Evolutionary conservation across 179 eudicot genomes (phyloP).

Genomic region (Kewa caespitosa): DNA sequence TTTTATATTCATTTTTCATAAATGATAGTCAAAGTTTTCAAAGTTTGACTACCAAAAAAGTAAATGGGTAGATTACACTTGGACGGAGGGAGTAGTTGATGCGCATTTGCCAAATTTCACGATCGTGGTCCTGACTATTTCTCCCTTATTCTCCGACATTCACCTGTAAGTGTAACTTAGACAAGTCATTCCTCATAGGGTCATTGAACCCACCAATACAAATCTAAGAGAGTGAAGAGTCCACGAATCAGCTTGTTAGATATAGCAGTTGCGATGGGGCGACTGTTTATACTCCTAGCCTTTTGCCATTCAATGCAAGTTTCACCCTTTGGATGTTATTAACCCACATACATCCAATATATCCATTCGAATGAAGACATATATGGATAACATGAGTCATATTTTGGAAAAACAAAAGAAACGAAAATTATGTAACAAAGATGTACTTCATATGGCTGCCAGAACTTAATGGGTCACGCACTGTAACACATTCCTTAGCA

Average conservation of each 20-base stretch:
- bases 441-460: constrained; percentile 2
- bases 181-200: neutral
- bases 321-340: neutral
- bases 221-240: constrained; percentile 6
- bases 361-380: neutral
- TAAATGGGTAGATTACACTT: no score
- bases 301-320: constrained; percentile 10
- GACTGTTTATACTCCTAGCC: no score
- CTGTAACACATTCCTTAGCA: constrained; percentile 27
- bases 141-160: neutral
- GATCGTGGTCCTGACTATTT: no score
- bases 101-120: no score
- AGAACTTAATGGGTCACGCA: constrained; percentile 20
- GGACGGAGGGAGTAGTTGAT: no score
- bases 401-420: neutral
- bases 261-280: neutral
- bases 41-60: no score
- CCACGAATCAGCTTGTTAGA: neutral
- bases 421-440: neutral
- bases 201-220: neutral
- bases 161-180: neutral
- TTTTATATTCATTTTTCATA: no score
- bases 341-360: no score
- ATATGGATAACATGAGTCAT: neutral
- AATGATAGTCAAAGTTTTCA: no score